A percentile compares a stretch with the other conserved stretches of the same genome.
Evolutionary conservation across 306 rosid species (phyloP).

Genomic region (Quercus glauca): DNA sequence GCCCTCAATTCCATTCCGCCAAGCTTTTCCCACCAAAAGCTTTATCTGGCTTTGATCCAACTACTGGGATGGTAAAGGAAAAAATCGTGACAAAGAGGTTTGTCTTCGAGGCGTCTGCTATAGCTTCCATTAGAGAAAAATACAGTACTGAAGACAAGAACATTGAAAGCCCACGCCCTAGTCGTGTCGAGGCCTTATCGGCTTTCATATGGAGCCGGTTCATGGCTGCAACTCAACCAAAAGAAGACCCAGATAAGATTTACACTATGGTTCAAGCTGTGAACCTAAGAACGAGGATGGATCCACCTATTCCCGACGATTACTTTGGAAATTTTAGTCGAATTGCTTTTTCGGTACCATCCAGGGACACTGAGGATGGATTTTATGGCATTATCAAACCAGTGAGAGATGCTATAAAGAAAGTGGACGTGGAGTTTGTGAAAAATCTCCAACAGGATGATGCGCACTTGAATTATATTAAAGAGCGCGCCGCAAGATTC

Average conservation of each 20-base stretch:
- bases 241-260: background rate
- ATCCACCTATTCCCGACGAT: background rate
- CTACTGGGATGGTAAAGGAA: conserved; percentile 7
- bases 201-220: conserved; percentile 13
- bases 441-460: background rate
- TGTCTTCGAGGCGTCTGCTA: conserved; percentile 11
- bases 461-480: background rate
- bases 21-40: conserved; percentile 10
- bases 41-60: background rate
- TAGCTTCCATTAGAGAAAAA: conserved; percentile 2
- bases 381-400: background rate
- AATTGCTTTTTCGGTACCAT: background rate
- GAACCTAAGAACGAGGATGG: conserved; percentile 8
- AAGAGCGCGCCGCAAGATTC: background rate
- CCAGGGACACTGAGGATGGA: background rate
- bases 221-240: background rate
- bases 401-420: background rate
- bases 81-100: conserved; percentile 10
- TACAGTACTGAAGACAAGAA: background rate
- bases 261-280: conserved; percentile 3
- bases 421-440: background rate
- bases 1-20: conserved; percentile 9
- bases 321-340: background rate
- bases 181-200: background rate
- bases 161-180: background rate